Base-by-base conservation (phyloP, 1,284 basidiomycete species). In the Apiotrichum akiyoshidainum region DNA sequence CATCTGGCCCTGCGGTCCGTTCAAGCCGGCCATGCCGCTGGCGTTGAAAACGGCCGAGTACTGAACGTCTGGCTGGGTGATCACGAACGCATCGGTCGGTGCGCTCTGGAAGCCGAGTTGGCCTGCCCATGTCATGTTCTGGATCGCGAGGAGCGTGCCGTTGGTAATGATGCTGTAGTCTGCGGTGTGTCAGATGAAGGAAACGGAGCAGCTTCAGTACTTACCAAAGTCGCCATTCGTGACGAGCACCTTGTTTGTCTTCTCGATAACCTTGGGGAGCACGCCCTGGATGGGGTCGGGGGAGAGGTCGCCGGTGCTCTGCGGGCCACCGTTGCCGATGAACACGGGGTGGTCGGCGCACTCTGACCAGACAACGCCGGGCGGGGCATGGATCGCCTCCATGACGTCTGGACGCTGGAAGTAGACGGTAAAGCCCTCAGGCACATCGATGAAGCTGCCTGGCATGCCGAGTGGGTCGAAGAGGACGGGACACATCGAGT, bases 391-490 rank as follows among this genome's bases (percentile, higher is more conserved):
- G 50, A 90, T 86, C 1, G 84, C 87, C 44, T 72, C 65, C 74
- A 89, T 88, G 56, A 90, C 88, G 54, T 89, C 86, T 10, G 72
- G 67, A 22, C 84, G 81, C 74, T 87, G 81, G 68, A 90, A 90
- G 78, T 89, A 90, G 46, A 82, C 33, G 8, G 19, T 7, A 10
- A 39, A 19, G 16, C 31, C 57, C 17, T 22, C 16, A 31, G 45
- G 58, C 5, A 14, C 19, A 14, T 37, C 17, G 33, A 26, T 42
- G 21, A 52, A 16, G 72, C 82, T 47, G 67, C 86, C 68, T 83
- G 87, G 87, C 79, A 87, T 87, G 17, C 87, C 88, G 40, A 89
- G 84, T 8, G 88, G 85, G 63, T 89, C 87, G 86, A 86, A 89
- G 14, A 86, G 76, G 41, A 87, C 73, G 0, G 83, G 83, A 62